These are phyloP conservation scores for Melastoma candidum DNA, from an alignment of 441 rosid genomes.

Conservation along the genomic window DNA sequence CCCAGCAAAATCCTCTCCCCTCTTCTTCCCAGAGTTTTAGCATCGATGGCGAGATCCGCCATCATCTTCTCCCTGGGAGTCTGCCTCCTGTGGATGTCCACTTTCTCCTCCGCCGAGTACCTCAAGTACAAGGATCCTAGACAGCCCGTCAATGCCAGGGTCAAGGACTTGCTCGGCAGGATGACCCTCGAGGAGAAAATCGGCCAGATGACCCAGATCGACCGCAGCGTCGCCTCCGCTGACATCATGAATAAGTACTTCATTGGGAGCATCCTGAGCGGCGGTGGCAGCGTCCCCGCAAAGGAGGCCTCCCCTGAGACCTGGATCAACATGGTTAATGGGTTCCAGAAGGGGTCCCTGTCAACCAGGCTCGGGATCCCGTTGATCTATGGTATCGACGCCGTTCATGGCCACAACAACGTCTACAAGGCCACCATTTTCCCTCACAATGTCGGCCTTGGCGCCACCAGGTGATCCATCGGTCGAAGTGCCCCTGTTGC, in stretches of 20 bases:
- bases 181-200: slow-evolving; percentile 81
- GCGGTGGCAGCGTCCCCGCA: slow-evolving; percentile 57
- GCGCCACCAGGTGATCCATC: slow-evolving; percentile 58
- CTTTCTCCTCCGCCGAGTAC: slow-evolving; percentile 27
- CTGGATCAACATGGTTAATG: slow-evolving; percentile 82
- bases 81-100: not conserved
- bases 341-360: slow-evolving; percentile 56
- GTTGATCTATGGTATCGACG: slow-evolving; percentile 73
- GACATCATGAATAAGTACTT: slow-evolving; percentile 47
- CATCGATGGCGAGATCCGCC: too few relatives aligned
- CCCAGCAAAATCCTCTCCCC: too few relatives aligned
- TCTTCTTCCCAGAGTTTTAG: too few relatives aligned
- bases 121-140: slow-evolving; percentile 53
- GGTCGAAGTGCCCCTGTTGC: too few relatives aligned
- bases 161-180: slow-evolving; percentile 41
- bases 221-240: slow-evolving; percentile 40
- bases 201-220: slow-evolving; percentile 87
- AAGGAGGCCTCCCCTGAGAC: slow-evolving; percentile 40
- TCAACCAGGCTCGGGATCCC: slow-evolving; percentile 75
- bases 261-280: slow-evolving; percentile 37
- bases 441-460: slow-evolving; percentile 80
- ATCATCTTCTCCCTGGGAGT: too few relatives aligned
- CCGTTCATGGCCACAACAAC: slow-evolving; percentile 77
- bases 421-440: slow-evolving; percentile 83
- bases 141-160: slow-evolving; percentile 36